phyloP scores from a whole-genome alignment of 2,329 filamentous ascomycete species.

The Aspergillus aculeatinus region DNA sequence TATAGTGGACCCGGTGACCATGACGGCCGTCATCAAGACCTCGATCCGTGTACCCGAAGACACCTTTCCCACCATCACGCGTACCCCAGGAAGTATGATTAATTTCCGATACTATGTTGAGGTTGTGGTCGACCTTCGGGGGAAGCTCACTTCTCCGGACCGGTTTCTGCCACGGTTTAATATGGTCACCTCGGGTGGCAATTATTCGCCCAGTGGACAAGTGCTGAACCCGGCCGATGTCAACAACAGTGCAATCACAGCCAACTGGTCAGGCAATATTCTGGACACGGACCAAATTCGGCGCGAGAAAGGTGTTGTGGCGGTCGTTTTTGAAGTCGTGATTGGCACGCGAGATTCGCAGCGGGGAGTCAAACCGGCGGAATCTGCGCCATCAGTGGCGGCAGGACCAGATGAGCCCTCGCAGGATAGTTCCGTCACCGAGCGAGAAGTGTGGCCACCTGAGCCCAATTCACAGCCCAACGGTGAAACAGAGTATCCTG shows the following conservation, averaged over 20 bases:
- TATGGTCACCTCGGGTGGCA: conserved; percentile 49
- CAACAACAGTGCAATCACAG: conserved; percentile 36
- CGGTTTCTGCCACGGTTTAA: conserved; percentile 59
- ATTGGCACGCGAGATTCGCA: conserved; percentile 82
- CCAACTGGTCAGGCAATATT: conserved; percentile 60
- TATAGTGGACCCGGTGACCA: conserved; percentile 76
- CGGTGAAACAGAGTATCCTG: conserved; percentile 23
- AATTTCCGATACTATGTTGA: conserved; percentile 93
- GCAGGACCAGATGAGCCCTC: conserved; percentile 30
- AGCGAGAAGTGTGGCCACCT: conserved; percentile 30
- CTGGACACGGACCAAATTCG: conserved; percentile 83
- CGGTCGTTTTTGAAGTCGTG: conserved; percentile 79
- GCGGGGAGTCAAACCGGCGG: conserved; percentile 48
- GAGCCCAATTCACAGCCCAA: conserved; percentile 24
- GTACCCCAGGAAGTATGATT: conserved; percentile 89
- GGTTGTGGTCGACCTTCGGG: conserved; percentile 87
- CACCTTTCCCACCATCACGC: conserved; percentile 85
- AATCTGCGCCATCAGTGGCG: conserved; percentile 28
- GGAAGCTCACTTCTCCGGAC: conserved; percentile 76
- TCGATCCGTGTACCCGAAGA: conserved; percentile 86
- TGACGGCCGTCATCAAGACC: conserved; percentile 77
- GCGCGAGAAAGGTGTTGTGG: conserved; percentile 88
- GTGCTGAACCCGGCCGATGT: conserved; percentile 33
- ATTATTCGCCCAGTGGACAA: conserved; percentile 44
- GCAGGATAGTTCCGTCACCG: conserved; percentile 19